phyloP scores from a whole-genome alignment of 805 yeast genomes.

The Candida ficus region DNA sequence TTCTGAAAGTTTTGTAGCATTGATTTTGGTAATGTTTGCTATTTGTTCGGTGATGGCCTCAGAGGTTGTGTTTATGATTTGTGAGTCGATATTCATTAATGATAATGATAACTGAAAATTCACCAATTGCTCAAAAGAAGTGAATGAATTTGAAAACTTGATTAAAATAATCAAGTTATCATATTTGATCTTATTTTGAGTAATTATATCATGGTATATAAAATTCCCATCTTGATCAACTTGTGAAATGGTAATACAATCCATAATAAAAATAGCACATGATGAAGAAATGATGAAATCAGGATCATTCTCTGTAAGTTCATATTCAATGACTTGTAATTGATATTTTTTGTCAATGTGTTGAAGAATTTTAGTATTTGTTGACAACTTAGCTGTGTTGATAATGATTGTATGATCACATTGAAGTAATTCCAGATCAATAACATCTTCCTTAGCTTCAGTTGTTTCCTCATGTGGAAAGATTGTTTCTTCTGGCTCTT shows the following conservation, averaged over 20 bases:
- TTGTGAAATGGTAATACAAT: conserved; percentile 10
- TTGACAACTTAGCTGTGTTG: conserved; percentile 6
- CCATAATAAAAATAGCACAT: conserved; percentile 12
- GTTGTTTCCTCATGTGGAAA: neutral
- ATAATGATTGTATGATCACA: conserved; percentile 2
- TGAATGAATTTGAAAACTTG: neutral
- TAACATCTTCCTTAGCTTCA: neutral
- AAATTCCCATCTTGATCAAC: conserved; percentile 9
- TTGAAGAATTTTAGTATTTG: conserved; percentile 2
- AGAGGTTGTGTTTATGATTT: neutral
- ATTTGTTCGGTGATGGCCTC: conserved; percentile 5
- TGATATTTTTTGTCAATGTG: neutral
- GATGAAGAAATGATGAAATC: conserved; percentile 15
- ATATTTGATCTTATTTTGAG: conserved; percentile 5
- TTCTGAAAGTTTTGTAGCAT: too few relatives aligned
- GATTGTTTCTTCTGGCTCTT: neutral
- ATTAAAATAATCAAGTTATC: conserved; percentile 9
- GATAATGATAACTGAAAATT: conserved; percentile 15
- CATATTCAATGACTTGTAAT: conserved; percentile 14
- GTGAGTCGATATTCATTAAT: conserved; percentile 9
- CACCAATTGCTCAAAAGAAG: conserved; percentile 3
- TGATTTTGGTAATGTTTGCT: too few relatives aligned
- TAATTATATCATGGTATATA: conserved; percentile 1
- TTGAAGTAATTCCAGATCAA: neutral
- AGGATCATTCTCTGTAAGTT: conserved; percentile 11